Evolutionary conservation across 78 protist genomes (phyloP), one percentile per base, ranked within the genome.

Genomic region (Pigoraptor vietnamica): DNA sequence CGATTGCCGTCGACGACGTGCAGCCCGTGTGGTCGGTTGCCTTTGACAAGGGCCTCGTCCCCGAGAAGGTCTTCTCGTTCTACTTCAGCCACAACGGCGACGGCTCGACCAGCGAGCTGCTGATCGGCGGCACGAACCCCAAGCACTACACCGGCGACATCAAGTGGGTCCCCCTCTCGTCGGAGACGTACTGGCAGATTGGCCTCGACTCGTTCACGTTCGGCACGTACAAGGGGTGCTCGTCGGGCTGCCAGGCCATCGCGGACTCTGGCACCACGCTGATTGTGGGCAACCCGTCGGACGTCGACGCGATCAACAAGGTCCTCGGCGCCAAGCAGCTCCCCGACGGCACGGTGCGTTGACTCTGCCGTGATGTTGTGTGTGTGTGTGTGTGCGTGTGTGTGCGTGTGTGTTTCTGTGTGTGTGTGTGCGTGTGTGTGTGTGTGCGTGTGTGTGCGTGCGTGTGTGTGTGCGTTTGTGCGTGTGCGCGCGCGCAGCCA

Each of bases 251-350:
- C 94, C 90, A 92, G 48, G 99, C 98, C 91, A 97, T 98, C 81
- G 96, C 95, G 39, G 99, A 98, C 93, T 95, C 98, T 29, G 99
- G 99, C 86, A 98, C 99, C 38, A 95, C 98, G 33, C 95, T 98
- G 37, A 35, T 98, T 37, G 98, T 96, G 29, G 98, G 98, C 90
- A 99, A 99, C 90, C 23, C 90, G 21, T 95, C 2, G 19, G 93
- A 0, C 23, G 90, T 95, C 33, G 34, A 9, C 32, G 29, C 55
- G 89, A 37, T 96, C 86, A 90, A 48, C 67, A 48, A 48, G 67
- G 67, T 48, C 29, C 14, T 48, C 29, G 67, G 67, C 67, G 67
- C 67, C 6, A 48, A 48, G 67, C 67, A 48, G 67, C 67, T 48
- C 14, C 67, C 67, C 67, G 67, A 48, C 14, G 67, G 67, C 67